Conservation (phyloP, 495 filamentous ascomycete genomes). For the Chaetomium fimeti region DNA sequence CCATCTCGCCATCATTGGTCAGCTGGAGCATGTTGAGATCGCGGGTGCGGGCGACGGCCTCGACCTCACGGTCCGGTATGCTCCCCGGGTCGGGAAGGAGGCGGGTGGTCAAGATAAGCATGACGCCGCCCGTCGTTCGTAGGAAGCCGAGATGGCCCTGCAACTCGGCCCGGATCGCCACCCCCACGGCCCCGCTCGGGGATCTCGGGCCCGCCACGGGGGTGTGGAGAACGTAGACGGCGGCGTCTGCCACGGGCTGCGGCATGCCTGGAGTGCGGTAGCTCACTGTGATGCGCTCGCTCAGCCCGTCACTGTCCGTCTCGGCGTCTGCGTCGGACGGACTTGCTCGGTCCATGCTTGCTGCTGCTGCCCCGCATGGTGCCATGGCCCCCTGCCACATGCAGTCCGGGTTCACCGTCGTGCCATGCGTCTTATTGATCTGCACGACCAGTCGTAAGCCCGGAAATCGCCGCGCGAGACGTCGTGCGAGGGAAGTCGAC, state of each 20-base stretch:
- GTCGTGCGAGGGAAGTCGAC: background rate
- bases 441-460: background rate
- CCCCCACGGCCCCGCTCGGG: no score
- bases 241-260: background rate
- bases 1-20: background rate
- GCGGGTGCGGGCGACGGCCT: background rate
- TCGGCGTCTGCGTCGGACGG: background rate
- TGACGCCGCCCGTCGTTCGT: background rate
- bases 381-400: no score
- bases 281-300: background rate
- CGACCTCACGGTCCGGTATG: background rate
- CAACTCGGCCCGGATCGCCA: background rate
- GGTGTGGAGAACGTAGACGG: conserved; percentile 2
- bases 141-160: background rate
- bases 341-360: background rate
- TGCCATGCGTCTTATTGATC: background rate
- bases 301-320: background rate
- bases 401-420: background rate
- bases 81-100: background rate
- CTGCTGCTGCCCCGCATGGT: background rate
- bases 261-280: background rate
- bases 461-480: background rate
- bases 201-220: background rate
- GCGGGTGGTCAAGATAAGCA: background rate
- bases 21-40: conserved; percentile 4